Evolutionary conservation across 306 rosid species (phyloP), one percentile per base, ranked within the genome.

Genomic region (Lathyrus oleraceus): DNA sequence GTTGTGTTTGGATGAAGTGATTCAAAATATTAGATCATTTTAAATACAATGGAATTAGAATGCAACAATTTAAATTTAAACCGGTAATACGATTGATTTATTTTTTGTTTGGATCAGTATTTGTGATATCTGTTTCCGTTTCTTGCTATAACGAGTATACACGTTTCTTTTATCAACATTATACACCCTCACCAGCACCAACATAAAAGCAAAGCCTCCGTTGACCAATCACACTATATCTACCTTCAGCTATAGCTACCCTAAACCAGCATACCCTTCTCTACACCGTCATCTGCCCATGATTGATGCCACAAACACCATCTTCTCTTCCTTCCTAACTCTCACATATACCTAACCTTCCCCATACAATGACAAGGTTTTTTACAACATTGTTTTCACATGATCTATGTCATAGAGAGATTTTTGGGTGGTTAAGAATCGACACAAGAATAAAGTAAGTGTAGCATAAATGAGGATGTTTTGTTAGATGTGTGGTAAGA

Each of bases 91-190:
- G 35, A 2, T 44, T 20, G 6, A 8, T 42, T 42, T 13, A 20
- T 20, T 63, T 45, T 25, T 44, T 43, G n/a, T 43, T 25, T 44
- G 70, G 70, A 64, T 25, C 4, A 65, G 70, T 44, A 44, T 25
- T 61, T 38, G 66, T 40, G 51, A 63, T 39, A 63, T 63, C 5
- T 13, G 69, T 63, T 63, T 19, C 14, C 5, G 52, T 40, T 63
- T 63, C 51, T 20, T 20, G 67, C 30, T 36, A 38, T 28, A 28
- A 38, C 64, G 21, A 16, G 8, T 16, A 16, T 7, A 16, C 23
- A 16, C 23, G 23, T 49, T 49, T 17, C 56, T 32, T 32, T 32
- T 53, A 20, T 11, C n/a, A 20, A 11, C 59, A 17, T 39, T 62
- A 19, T 39, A 39, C 17, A 17, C 32, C 68, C 67, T 14, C 68